Conservation (phyloP, 176 grass and related monocot species). For the Hordeum vulgare region DNA sequence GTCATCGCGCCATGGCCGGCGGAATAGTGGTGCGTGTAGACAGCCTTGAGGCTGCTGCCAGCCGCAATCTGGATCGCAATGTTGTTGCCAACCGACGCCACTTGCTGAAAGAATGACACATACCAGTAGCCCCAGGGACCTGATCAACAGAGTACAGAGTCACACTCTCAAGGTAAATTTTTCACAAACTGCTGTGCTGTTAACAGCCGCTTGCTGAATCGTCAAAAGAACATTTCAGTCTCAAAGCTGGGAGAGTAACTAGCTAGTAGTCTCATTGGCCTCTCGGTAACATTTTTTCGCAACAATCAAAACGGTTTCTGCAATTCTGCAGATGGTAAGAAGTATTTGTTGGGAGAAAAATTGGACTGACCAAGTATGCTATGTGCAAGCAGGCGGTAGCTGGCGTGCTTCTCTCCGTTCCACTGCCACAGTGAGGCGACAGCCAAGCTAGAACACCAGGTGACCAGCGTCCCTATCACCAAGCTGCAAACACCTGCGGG, state of each 20-base stretch:
- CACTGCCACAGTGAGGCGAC: constrained; percentile 73
- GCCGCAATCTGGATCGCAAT: constrained; percentile 83
- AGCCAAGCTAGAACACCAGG: constrained; percentile 67
- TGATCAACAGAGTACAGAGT: constrained; percentile 7
- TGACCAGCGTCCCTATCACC: constrained; percentile 53
- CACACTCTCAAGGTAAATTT: not conserved
- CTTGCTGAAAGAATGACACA: constrained; percentile 62
- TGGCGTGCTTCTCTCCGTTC: constrained; percentile 73
- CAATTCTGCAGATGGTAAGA: not conserved
- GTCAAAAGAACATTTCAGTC: too few species aligned
- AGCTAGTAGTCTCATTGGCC: too few species aligned
- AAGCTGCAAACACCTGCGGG: constrained; percentile 53
- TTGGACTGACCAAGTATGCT: constrained; percentile 59
- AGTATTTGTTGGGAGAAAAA: not conserved
- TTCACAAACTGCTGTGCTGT: not conserved
- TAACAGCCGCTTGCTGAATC: not conserved
- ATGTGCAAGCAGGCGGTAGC: constrained; percentile 50
- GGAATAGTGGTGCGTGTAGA: constrained; percentile 46
- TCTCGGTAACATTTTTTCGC: not conserved
- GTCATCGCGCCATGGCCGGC: constrained; percentile 11
- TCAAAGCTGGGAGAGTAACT: too few species aligned
- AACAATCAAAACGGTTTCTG: not conserved
- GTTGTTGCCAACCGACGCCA: constrained; percentile 75
- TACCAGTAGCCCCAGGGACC: constrained; percentile 72
- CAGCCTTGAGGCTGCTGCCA: constrained; percentile 79